Conservation (phyloP, 148 eudicot species). For the Dianthus caryophyllus region DNA sequence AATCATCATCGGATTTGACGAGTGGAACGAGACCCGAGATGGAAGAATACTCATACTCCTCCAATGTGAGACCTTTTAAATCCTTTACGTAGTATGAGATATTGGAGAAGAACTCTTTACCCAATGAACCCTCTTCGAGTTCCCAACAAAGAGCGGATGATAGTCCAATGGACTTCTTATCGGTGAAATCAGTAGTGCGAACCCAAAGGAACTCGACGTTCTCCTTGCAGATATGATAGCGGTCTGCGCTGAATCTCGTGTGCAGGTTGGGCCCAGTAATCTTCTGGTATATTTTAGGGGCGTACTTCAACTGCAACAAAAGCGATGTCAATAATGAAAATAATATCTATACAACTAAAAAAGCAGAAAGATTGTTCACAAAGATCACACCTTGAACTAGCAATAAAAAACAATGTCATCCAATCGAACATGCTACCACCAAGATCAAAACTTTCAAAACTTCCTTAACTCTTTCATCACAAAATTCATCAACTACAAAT, state of each 20-base stretch:
- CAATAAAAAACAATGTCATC: neutral
- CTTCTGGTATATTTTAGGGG: constrained; percentile 69
- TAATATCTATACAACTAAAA: too few relatives aligned
- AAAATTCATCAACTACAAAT: too few relatives aligned
- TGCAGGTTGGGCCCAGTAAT: constrained; percentile 57
- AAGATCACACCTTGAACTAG: neutral
- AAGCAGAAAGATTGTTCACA: neutral
- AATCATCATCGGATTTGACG: constrained; percentile 36
- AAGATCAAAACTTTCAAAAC: neutral
- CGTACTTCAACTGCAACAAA: constrained; percentile 63
- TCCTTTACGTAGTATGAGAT: constrained; percentile 52
- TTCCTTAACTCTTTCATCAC: too few relatives aligned
- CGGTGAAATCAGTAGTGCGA: constrained; percentile 79
- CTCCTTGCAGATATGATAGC: constrained; percentile 85
- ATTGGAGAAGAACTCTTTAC: constrained; percentile 35
- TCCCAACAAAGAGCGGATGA: constrained; percentile 76
- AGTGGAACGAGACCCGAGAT: constrained; percentile 73
- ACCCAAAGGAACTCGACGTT: constrained; percentile 74
- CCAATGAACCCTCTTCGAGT: constrained; percentile 38
- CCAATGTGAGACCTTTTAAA: constrained; percentile 35
- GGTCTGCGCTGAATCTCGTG: constrained; percentile 54
- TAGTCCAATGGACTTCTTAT: constrained; percentile 56
- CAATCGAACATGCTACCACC: neutral
- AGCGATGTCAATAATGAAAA: neutral
- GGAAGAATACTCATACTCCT: constrained; percentile 46